phyloP scores from a whole-genome alignment of 179 eudicot species.

The Amaranthus tricolor region DNA sequence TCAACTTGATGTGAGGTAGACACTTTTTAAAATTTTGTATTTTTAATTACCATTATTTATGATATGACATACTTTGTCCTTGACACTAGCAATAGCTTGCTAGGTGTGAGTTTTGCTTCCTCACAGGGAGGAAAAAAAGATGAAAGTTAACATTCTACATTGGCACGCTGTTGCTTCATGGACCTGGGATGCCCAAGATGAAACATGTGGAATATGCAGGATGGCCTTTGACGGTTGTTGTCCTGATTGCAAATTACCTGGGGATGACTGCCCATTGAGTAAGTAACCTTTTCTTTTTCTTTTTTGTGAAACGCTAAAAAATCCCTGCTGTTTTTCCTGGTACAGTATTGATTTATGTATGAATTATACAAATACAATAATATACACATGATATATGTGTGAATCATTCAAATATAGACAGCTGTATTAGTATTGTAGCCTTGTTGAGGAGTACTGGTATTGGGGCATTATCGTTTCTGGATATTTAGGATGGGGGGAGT shows the following conservation, averaged over 20 bases:
- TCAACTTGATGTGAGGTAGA: neutral
- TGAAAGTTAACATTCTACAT: slow-evolving; percentile 78
- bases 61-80: neutral
- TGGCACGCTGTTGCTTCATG: slow-evolving; percentile 99
- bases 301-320: too few relatives aligned
- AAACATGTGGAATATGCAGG: slow-evolving; percentile 93
- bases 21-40: neutral
- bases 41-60: neutral
- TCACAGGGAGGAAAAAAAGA: slow-evolving; percentile 35
- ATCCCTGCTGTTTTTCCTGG: too few relatives aligned
- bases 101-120: neutral
- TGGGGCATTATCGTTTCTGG: neutral
- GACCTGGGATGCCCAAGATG: slow-evolving; percentile 99
- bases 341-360: too few relatives aligned
- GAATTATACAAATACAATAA: too few relatives aligned
- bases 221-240: slow-evolving; percentile 99
- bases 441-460: too few relatives aligned
- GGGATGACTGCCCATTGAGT: slow-evolving; percentile 95
- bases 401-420: neutral
- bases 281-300: slow-evolving; percentile 24
- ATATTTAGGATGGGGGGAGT: neutral
- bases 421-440: neutral
- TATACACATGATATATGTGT: neutral
- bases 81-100: neutral
- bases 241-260: slow-evolving; percentile 94